phyloP scores from a whole-genome alignment of 2,329 filamentous ascomycete genomes.

The Ascosphaera apis region DNA sequence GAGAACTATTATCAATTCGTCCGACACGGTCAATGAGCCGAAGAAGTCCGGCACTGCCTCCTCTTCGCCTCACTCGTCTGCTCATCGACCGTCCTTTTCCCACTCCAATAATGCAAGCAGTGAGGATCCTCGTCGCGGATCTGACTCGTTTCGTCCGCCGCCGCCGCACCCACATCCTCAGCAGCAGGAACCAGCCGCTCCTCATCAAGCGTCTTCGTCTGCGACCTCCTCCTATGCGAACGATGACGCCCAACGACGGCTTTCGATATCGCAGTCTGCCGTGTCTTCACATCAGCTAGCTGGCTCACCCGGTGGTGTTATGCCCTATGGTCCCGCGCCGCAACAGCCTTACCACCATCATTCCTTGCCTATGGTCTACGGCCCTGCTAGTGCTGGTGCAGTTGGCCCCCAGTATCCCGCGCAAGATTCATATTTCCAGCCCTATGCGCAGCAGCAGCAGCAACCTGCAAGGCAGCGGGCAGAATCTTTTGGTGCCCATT shows the following conservation, averaged over 20 bases:
- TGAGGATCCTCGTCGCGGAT: background rate
- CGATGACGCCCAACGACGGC: slow-evolving; percentile 2
- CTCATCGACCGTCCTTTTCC: slow-evolving; percentile 2
- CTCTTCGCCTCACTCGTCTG: slow-evolving; percentile 9
- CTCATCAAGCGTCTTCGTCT: background rate
- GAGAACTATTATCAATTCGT: slow-evolving; percentile 27
- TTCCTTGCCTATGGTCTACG: slow-evolving; percentile 12
- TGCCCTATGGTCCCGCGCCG: slow-evolving; percentile 16
- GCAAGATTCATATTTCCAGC: slow-evolving; percentile 3
- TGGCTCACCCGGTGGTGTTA: slow-evolving; percentile 20
- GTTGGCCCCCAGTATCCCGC: background rate
- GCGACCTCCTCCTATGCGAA: slow-evolving; percentile 1
- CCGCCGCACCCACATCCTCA: slow-evolving; percentile 1
- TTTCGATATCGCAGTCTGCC: slow-evolving; percentile 15
- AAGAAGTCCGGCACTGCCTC: slow-evolving; percentile 8
- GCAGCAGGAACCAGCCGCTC: slow-evolving; percentile 1
- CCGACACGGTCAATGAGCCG: slow-evolving; percentile 14
- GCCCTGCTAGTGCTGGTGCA: slow-evolving; percentile 6
- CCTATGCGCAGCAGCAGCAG: slow-evolving; percentile 2
- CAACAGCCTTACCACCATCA: slow-evolving; percentile 20
- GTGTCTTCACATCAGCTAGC: slow-evolving; percentile 22
- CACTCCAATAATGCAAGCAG: background rate
- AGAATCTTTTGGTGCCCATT: background rate
- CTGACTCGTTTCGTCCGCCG: background rate
- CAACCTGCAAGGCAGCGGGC: background rate